phyloP scores from a whole-genome alignment of 2,329 filamentous ascomycete species.

The Triangularia setosa region DNA sequence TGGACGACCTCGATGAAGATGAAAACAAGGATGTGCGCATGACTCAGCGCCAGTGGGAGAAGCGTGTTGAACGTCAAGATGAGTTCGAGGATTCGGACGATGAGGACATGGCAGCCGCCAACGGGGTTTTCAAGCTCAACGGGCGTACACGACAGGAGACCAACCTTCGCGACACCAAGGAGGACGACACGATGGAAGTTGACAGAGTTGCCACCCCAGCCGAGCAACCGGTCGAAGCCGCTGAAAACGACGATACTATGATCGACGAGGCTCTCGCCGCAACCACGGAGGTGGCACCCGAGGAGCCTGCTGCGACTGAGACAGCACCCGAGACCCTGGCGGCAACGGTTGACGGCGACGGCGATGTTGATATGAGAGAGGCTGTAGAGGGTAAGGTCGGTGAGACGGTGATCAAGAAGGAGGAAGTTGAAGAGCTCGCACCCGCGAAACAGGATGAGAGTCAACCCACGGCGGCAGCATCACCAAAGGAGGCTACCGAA shows the following conservation, averaged over 20 bases:
- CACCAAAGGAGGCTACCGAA: background rate
- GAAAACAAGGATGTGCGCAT: constrained; percentile 78
- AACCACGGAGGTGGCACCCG: constrained; percentile 4
- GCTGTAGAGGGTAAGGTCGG: constrained; percentile 27
- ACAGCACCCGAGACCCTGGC: constrained; percentile 18
- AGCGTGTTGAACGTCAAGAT: constrained; percentile 68
- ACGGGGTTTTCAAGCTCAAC: constrained; percentile 60
- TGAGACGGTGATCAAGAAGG: constrained; percentile 37
- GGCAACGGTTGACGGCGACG: constrained; percentile 40
- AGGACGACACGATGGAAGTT: constrained; percentile 25
- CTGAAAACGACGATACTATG: constrained; percentile 27
- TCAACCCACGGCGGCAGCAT: background rate
- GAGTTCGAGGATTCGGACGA: constrained; percentile 88
- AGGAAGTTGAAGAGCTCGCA: constrained; percentile 35
- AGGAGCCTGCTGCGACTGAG: constrained; percentile 24
- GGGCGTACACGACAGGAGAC: constrained; percentile 47
- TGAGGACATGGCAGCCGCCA: constrained; percentile 70
- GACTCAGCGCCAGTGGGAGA: constrained; percentile 79
- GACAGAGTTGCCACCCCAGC: constrained; percentile 25
- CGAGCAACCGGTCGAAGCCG: constrained; percentile 9
- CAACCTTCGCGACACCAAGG: constrained; percentile 43
- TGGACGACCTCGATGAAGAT: constrained; percentile 74
- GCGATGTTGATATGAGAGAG: constrained; percentile 49
- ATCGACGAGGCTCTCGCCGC: constrained; percentile 19
- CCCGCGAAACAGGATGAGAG: constrained; percentile 13